Conservation (phyloP, 2,329 filamentous ascomycete species). For the Ciborinia camelliae region DNA sequence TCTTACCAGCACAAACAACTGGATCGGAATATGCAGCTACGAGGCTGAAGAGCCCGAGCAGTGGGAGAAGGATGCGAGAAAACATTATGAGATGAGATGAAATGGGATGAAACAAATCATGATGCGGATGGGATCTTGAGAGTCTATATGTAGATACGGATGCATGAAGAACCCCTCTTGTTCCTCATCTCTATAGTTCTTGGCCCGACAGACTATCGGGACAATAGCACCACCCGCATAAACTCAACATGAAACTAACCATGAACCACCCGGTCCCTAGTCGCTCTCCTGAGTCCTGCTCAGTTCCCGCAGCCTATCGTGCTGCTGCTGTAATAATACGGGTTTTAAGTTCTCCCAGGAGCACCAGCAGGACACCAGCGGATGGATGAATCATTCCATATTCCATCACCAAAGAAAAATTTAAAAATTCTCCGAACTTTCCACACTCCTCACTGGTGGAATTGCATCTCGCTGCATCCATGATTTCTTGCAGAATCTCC, state of each 20-base stretch:
- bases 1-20: conserved; percentile 41
- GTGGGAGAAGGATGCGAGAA: neutral
- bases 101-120: neutral
- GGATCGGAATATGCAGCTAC: conserved; percentile 38
- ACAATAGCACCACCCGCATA: neutral
- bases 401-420: no score
- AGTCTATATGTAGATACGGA: neutral
- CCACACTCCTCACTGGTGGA: no score
- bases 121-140: neutral
- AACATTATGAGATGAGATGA: neutral
- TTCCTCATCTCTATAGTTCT: neutral
- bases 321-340: no score
- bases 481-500: no score
- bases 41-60: conserved; percentile 15
- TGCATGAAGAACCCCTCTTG: neutral
- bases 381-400: no score
- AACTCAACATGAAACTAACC: neutral
- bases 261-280: neutral
- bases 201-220: neutral
- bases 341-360: no score
- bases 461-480: no score
- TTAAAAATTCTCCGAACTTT: no score
- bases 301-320: no score
- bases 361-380: no score
- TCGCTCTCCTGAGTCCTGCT: no score